Evolutionary conservation across 164 flowering plant genomes (phyloP), one percentile per base, ranked within the genome.

Genomic region (Umbilicus rupestris): DNA sequence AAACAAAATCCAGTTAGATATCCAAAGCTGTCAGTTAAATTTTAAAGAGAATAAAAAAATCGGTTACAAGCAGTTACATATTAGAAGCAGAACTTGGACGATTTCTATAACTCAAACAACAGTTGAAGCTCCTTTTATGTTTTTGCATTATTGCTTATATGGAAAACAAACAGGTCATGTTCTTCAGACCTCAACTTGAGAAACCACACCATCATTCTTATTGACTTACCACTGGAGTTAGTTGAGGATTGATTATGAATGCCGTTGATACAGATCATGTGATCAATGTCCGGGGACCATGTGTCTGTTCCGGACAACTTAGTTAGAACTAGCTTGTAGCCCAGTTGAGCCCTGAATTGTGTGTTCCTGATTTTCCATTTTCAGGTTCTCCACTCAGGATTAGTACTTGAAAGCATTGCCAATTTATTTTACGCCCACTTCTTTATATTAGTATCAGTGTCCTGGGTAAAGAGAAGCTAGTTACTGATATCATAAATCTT

Each of bases 241-340:
- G 16, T 17, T 29, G 7, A 24, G 6, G 33, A 55, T 55, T 55
- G 29, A 55, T 55, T 55, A 28, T 28, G 33, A 28, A 55, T 55
- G 33, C 33, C 11, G 33, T 55, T 26, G 60, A 55, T 55, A 55
- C 60, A 55, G 60, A 55, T 55, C 60, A 55, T 29, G 44, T 55
- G 31, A 55, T 26, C 60, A 16, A 28, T 28, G 60, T 55, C 60
- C 14, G 17, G 22, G 60, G 33, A 55, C 60, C 60, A 55, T 14
- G 60, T n/a, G 33, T 55, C 16, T 12, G 33, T 55, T 20, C 60
- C 28, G 33, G 1, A 55, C 60, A 55, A 26, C 29, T 28, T 22
- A 12, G 60, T 55, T 55, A 55, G 33, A 28, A 28, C 33, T 55
- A 12, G 28, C 29, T 26, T 50, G 28, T 50, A 6, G 57, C 49